phyloP scores from a whole-genome alignment of 2,329 filamentous ascomycete genomes.

The Chrysosporium queenslandicum region DNA sequence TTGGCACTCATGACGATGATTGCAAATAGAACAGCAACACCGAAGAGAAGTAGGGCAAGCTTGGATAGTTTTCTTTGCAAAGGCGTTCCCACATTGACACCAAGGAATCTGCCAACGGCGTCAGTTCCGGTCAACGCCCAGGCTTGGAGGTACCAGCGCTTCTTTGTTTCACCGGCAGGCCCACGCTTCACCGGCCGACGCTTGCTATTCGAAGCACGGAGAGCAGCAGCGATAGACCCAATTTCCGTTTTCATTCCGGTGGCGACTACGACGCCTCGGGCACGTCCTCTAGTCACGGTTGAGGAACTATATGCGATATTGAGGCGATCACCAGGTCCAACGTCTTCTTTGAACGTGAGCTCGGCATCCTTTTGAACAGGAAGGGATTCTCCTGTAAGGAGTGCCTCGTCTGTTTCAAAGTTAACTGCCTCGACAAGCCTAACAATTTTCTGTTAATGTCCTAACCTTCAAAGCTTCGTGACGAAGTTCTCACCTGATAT shows the following conservation, averaged over 20 bases:
- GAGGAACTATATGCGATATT: slow-evolving; percentile 55
- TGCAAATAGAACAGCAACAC: slow-evolving; percentile 56
- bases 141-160: slow-evolving; percentile 45
- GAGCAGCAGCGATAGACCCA: slow-evolving; percentile 52
- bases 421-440: slow-evolving; percentile 48
- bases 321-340: slow-evolving; percentile 50
- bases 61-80: slow-evolving; percentile 59
- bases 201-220: slow-evolving; percentile 51
- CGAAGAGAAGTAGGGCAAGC: slow-evolving; percentile 57
- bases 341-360: slow-evolving; percentile 42
- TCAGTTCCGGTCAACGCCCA: slow-evolving; percentile 47
- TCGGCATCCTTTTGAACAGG: slow-evolving; percentile 47
- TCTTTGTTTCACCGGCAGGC: slow-evolving; percentile 41
- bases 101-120: slow-evolving; percentile 53
- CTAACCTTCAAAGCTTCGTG: neutral
- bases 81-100: slow-evolving; percentile 59
- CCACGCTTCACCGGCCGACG: slow-evolving; percentile 45
- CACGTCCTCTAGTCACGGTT: slow-evolving; percentile 53
- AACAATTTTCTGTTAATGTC: neutral
- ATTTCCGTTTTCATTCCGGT: slow-evolving; percentile 55
- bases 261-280: slow-evolving; percentile 50
- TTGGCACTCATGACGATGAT: slow-evolving; percentile 60
- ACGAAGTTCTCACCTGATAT: slow-evolving; percentile 26
- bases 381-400: slow-evolving; percentile 53
- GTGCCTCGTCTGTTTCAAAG: slow-evolving; percentile 51